Percentiles rank a stretch among this genome's conserved stretches.
Conservation (phyloP, 1,284 basidiomycete genomes). For the Leccinum insigne region DNA sequence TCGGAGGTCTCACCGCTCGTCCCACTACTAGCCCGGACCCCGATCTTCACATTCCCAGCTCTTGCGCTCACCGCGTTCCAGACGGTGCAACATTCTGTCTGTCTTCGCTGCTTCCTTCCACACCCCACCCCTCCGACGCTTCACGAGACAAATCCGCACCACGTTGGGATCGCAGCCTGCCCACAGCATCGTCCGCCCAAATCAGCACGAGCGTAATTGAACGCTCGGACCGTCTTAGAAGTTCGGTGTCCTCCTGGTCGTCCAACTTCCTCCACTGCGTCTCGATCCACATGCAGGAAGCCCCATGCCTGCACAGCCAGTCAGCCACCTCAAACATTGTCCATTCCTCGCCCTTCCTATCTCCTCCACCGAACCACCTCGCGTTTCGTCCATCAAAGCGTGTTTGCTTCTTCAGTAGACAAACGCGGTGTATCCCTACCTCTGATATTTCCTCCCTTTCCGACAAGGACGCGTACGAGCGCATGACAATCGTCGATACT, state of each 20-base stretch:
- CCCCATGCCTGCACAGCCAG: constrained; percentile 12
- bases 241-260: constrained; percentile 9
- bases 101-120: not conserved
- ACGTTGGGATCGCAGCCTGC: constrained; percentile 19
- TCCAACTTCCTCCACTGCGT: not conserved
- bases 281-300: constrained; percentile 11
- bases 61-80: constrained; percentile 16
- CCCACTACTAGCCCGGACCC: constrained; percentile 14
- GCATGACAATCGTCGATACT: constrained; percentile 31
- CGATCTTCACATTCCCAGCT: constrained; percentile 19
- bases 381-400: constrained; percentile 14
- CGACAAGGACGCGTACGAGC: constrained; percentile 21
- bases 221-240: constrained; percentile 29
- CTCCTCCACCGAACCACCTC: constrained; percentile 21
- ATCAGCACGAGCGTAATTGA: constrained; percentile 19
- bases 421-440: constrained; percentile 16
- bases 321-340: constrained; percentile 14
- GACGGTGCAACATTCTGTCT: constrained; percentile 4
- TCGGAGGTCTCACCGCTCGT: constrained; percentile 14
- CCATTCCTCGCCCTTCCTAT: constrained; percentile 31
- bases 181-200: not conserved
- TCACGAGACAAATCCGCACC: constrained; percentile 13
- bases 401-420: constrained; percentile 15
- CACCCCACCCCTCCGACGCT: constrained; percentile 8
- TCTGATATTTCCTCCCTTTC: constrained; percentile 15